Base-by-base conservation (phyloP, 176 grass and related monocot species). In the Oryza punctata region DNA sequence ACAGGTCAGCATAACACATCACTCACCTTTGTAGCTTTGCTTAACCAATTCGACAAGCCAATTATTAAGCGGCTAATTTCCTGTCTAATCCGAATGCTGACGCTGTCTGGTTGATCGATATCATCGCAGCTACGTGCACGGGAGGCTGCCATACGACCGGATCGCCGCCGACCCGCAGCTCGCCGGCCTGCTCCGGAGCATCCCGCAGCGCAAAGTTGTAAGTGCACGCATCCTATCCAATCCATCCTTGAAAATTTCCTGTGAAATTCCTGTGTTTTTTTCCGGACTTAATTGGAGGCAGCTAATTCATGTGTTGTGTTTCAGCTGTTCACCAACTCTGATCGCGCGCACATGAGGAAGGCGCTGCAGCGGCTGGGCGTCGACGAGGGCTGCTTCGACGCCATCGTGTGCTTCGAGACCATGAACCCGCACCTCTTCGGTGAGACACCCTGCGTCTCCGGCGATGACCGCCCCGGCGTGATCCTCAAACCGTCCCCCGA, bases 321-420 rank as follows among this genome's bases (percentile, higher is more conserved):
- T 70, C 92, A 97, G 95, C 63, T 98, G 65, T 98, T 98, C 82
- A 98, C 95, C 0, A 98, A 98, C 87, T 98, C 95, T 18, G 95
- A 98, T 38, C 82, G 88, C 25, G 79, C 77, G 78, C 95, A 98
- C 76, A 76, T 92, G 75, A 86, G 27, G 67, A 81, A 29, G 67
- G 75, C 85, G 68, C 79, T 98, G 74, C 82, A 74, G 85, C 88
- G 84, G 83, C 84, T 98, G 21, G 89, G 89, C 75, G 37, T 98
- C 12, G 88, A 91, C 81, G 90, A 93, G 77, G 82, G 43, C 24
- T 73, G 73, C 85, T 97, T 97, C 67, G 82, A 92, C 35, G 83
- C 44, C 63, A 88, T 93, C 69, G 87, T 97, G 10, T 97, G 92
- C 88, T 98, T 98, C 87, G 95, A 98, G 92, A 98, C 95, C 65